Evolutionary conservation across 345 rosid species (phyloP).

Genomic region (Murraya koenigii): DNA sequence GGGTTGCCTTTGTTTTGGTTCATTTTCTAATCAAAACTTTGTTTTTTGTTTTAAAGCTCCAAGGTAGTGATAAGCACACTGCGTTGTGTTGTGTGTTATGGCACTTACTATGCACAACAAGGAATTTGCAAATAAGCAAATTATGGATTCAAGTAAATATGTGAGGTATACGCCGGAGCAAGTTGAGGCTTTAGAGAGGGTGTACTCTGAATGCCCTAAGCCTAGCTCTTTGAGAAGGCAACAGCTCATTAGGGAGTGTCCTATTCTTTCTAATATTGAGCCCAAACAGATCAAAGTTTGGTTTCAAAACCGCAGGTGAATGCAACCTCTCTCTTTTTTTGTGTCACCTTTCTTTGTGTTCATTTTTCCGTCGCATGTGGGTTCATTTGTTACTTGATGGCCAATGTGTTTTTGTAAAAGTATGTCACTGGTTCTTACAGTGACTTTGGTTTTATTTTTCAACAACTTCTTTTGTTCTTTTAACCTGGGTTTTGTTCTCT

Average conservation of each 20-base stretch:
- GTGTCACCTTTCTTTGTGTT: neutral
- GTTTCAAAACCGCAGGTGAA: conserved; percentile 69
- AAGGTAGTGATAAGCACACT: neutral
- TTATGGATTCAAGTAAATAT: conserved; percentile 62
- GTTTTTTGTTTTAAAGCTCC: neutral
- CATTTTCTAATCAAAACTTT: neutral
- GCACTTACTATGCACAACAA: conserved; percentile 39
- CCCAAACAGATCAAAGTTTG: conserved; percentile 75
- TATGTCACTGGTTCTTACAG: neutral
- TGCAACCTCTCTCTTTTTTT: neutral
- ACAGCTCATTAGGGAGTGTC: conserved; percentile 72
- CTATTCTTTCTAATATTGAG: conserved; percentile 62
- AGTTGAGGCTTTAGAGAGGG: conserved; percentile 78
- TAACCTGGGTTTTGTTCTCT: neutral
- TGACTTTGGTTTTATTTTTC: neutral
- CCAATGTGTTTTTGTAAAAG: neutral
- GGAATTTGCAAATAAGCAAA: conserved; percentile 26
- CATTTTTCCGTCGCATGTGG: neutral
- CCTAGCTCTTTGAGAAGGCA: conserved; percentile 73
- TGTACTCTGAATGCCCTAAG: conserved; percentile 74
- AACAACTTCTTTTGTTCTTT: neutral
- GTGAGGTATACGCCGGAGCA: conserved; percentile 78
- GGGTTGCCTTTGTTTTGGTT: conserved; percentile 4
- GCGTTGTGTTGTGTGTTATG: conserved; percentile 19
- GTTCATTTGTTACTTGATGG: neutral